phyloP scores from a whole-genome alignment of 306 rosid species.

The Trifolium pratense region DNA sequence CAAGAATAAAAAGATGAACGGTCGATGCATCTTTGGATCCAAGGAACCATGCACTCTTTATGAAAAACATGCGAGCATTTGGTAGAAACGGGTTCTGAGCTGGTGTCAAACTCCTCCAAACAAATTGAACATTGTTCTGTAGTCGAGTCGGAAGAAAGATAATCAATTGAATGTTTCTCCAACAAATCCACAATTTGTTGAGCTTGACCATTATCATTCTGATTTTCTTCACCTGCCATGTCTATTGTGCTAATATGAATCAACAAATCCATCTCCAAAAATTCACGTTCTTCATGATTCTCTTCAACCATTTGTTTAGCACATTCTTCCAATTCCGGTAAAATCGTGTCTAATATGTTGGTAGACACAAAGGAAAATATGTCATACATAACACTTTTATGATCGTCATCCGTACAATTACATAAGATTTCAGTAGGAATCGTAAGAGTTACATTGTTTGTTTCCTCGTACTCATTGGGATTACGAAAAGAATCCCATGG shows the following conservation, averaged over 20 bases:
- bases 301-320: neutral
- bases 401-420: too few relatives aligned
- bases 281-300: neutral
- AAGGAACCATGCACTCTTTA: neutral
- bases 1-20: neutral
- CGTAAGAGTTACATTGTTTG: too few relatives aligned
- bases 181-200: neutral
- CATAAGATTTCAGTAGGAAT: too few relatives aligned
- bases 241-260: neutral
- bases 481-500: too few relatives aligned
- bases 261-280: neutral
- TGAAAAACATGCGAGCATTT: neutral
- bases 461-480: too few relatives aligned
- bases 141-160: neutral
- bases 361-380: neutral
- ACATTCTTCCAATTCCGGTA: neutral
- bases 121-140: neutral
- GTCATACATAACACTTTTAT: too few relatives aligned
- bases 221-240: neutral
- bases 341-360: neutral
- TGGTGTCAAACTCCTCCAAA: neutral
- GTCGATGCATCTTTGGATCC: neutral
- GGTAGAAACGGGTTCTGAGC: neutral
- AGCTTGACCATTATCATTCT: neutral
- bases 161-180: neutral